A percentile compares a stretch with the other conserved stretches of the same genome.
These are phyloP conservation scores for Symmetrospora coprosmae DNA, from an alignment of 768 basidiomycete species.

Conservation along the genomic window DNA sequence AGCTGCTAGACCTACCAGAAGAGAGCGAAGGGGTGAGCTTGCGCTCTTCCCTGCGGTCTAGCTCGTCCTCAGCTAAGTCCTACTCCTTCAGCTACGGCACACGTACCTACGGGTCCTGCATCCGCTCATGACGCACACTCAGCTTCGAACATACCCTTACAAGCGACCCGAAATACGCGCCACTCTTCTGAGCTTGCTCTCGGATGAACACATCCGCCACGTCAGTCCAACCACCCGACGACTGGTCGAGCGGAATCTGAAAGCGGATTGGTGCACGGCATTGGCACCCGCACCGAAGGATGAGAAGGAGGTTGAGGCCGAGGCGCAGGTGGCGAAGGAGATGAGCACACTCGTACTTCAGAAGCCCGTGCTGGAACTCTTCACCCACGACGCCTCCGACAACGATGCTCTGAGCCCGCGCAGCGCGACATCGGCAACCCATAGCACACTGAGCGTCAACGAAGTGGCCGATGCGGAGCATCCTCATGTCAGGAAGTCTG, in stretches of 20 bases:
- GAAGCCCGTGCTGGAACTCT: neutral
- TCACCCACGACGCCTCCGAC: neutral
- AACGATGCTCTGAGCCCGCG: too few relatives aligned
- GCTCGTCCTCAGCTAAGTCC: neutral
- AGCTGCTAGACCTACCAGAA: slow-evolving; percentile 77
- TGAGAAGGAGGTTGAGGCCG: neutral
- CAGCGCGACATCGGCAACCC: neutral
- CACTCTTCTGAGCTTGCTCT: slow-evolving; percentile 60
- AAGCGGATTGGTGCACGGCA: slow-evolving; percentile 54
- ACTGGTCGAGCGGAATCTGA: slow-evolving; percentile 78
- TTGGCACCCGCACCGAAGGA: slow-evolving; percentile 13
- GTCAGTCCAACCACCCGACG: slow-evolving; percentile 75
- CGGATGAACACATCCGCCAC: slow-evolving; percentile 62
- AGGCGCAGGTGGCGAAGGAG: slow-evolving; percentile 9
- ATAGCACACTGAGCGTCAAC: slow-evolving; percentile 5
- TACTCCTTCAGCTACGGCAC: slow-evolving; percentile 56
- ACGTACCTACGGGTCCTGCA: slow-evolving; percentile 93
- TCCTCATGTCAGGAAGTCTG: too few relatives aligned
- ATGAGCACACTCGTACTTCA: slow-evolving; percentile 12
- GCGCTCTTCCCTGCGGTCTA: neutral
- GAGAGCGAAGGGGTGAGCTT: slow-evolving; percentile 51
- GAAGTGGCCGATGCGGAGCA: slow-evolving; percentile 6
- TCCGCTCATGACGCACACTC: slow-evolving; percentile 85
- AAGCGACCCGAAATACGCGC: slow-evolving; percentile 81
- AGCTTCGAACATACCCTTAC: slow-evolving; percentile 68